phyloP scores from a whole-genome alignment of 495 filamentous ascomycete species.

The Tuber microsphaerosporum region DNA sequence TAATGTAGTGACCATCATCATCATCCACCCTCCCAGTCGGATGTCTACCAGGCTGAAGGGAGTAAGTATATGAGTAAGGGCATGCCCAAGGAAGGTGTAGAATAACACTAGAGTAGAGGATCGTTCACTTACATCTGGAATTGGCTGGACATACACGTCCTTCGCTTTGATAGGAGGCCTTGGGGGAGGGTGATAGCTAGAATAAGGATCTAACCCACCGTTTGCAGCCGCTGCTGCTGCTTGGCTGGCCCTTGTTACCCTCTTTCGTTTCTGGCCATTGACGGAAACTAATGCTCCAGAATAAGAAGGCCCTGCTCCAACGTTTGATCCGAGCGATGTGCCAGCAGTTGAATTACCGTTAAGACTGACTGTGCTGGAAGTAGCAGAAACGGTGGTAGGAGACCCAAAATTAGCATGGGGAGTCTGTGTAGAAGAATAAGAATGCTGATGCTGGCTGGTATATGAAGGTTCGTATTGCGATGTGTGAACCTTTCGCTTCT shows the following conservation, averaged over 20 bases:
- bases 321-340: constrained; percentile 75
- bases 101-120: constrained; percentile 12
- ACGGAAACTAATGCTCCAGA: constrained; percentile 27
- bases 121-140: constrained; percentile 68
- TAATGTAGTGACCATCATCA: constrained; percentile 93
- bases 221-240: constrained; percentile 42
- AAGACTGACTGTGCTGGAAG: constrained; percentile 74
- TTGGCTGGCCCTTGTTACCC: constrained; percentile 52
- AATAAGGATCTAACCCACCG: constrained; percentile 60
- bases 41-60: constrained; percentile 27
- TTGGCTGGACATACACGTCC: constrained; percentile 76
- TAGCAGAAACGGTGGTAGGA: constrained; percentile 66
- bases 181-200: constrained; percentile 74
- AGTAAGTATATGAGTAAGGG: constrained; percentile 4
- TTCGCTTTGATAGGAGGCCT: constrained; percentile 83
- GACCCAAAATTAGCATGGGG: constrained; percentile 58
- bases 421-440: constrained; percentile 64
- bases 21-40: constrained; percentile 67
- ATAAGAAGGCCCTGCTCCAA: constrained; percentile 54
- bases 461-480: constrained; percentile 60
- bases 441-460: constrained; percentile 45
- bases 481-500: constrained; percentile 57
- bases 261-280: constrained; percentile 75
- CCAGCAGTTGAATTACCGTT: constrained; percentile 70
- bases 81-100: constrained; percentile 14